These are phyloP conservation scores for Salix koriyanagi DNA, from an alignment of 345 rosid species.

Conservation along the genomic window DNA sequence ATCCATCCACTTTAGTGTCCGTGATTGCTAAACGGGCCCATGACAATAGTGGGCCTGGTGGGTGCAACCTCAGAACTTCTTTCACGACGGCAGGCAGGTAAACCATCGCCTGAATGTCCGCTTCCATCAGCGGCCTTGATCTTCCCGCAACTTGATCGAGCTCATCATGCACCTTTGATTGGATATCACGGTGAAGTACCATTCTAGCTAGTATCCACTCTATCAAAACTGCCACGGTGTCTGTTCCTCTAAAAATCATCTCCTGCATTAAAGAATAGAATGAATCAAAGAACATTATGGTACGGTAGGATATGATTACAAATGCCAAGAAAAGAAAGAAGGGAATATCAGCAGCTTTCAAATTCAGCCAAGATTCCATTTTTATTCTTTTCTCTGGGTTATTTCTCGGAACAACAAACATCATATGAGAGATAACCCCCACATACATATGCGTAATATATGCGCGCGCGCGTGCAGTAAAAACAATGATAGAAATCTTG, in stretches of 20 bases:
- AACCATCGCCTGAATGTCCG: conserved; percentile 29
- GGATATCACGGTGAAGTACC: conserved; percentile 49
- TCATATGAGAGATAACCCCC: background rate
- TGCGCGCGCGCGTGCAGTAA: background rate
- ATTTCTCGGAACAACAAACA: background rate
- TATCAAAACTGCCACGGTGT: conserved; percentile 46
- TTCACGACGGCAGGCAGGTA: conserved; percentile 43
- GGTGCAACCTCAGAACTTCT: conserved; percentile 51
- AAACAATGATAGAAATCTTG: background rate
- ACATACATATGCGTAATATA: too few species aligned
- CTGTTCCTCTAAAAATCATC: conserved; percentile 61
- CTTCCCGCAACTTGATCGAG: conserved; percentile 42
- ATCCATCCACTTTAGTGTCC: conserved; percentile 37
- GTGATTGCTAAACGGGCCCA: conserved; percentile 50
- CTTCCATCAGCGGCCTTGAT: conserved; percentile 35
- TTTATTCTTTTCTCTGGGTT: background rate
- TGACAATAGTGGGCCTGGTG: conserved; percentile 59
- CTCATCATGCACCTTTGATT: conserved; percentile 44
- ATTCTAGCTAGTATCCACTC: conserved; percentile 60
- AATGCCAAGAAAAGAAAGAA: background rate
- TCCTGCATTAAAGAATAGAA: conserved; percentile 27
- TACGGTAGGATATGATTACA: background rate
- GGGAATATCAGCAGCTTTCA: background rate
- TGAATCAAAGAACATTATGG: background rate
- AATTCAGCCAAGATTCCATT: background rate